These are phyloP conservation scores for Cicer cuneatum DNA, from an alignment of 306 rosid genomes.

Conservation along the genomic window DNA sequence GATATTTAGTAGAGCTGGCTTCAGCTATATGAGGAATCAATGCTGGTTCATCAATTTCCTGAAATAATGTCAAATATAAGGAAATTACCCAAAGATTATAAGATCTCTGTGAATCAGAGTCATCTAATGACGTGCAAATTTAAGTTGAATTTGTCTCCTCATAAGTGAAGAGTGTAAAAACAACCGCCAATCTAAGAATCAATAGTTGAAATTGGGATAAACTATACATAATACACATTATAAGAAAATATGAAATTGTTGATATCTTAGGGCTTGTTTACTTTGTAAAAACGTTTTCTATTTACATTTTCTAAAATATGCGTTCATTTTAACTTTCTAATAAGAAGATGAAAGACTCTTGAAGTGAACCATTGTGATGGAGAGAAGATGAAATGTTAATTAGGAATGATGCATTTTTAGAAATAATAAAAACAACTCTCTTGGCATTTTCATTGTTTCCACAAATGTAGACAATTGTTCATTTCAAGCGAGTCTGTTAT, in stretches of 20 bases:
- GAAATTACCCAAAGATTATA: conserved; percentile 8
- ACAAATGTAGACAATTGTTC: too few species aligned
- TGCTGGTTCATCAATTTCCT: conserved; percentile 92
- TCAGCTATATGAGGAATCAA: conserved; percentile 91
- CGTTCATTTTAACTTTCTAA: too few species aligned
- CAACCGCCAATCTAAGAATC: neutral
- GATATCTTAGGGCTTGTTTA: neutral
- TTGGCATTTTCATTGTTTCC: too few species aligned
- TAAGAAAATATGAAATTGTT: conserved; percentile 8
- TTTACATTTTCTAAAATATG: too few species aligned
- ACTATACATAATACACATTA: neutral
- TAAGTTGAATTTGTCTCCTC: conserved; percentile 12
- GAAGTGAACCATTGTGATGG: too few species aligned
- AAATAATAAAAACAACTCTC: too few species aligned
- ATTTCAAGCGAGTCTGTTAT: too few species aligned
- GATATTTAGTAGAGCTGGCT: conserved; percentile 83
- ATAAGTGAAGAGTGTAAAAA: neutral
- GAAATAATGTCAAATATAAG: conserved; percentile 36
- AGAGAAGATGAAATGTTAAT: too few species aligned
- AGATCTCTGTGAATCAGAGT: conserved; percentile 22
- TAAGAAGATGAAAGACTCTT: too few species aligned
- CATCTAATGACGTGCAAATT: conserved; percentile 1
- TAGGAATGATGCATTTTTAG: too few species aligned
- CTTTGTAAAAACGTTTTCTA: too few species aligned
- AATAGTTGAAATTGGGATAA: neutral